Evolutionary conservation across 2,329 filamentous ascomycete species (phyloP).

Genomic region (Aspergillus sergii): DNA sequence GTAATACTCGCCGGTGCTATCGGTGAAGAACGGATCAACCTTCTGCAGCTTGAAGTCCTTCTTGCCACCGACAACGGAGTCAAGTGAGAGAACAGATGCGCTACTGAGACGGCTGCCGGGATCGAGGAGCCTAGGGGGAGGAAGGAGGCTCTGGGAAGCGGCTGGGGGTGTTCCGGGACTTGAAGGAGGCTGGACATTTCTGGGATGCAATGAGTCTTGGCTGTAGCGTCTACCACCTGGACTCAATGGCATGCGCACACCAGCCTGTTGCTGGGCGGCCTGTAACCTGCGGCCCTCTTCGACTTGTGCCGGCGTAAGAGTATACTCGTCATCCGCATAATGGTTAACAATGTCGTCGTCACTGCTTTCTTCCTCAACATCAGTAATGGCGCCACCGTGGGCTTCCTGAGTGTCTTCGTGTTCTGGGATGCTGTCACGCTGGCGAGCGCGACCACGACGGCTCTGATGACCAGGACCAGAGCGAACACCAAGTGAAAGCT

Average conservation of each 20-base stretch:
- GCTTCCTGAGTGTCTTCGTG: constrained; percentile 33
- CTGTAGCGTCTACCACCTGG: constrained; percentile 19
- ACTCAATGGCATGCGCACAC: background rate
- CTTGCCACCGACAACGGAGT: constrained; percentile 62
- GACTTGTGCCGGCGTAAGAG: constrained; percentile 36
- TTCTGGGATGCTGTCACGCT: constrained; percentile 28
- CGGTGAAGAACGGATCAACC: constrained; percentile 69
- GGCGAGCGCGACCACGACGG: constrained; percentile 30
- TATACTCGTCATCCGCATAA: constrained; percentile 45
- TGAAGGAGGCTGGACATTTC: constrained; percentile 26
- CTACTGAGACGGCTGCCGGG: constrained; percentile 40
- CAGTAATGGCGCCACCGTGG: constrained; percentile 22
- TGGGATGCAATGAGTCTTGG: constrained; percentile 26
- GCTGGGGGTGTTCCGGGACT: constrained; percentile 34
- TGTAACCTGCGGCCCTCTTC: constrained; percentile 34
- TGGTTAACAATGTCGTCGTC: constrained; percentile 40
- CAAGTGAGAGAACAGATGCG: constrained; percentile 55
- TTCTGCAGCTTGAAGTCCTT: constrained; percentile 66
- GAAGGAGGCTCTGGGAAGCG: constrained; percentile 18
- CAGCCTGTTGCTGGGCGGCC: constrained; percentile 20
- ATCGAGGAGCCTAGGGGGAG: constrained; percentile 18
- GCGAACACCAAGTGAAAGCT: constrained; percentile 44
- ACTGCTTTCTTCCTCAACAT: constrained; percentile 40
- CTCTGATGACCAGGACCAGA: constrained; percentile 43
- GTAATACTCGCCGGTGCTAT: constrained; percentile 64